These are phyloP conservation scores for Alternaria dauci DNA, from an alignment of 2,329 filamentous ascomycete species.

Conservation along the genomic window DNA sequence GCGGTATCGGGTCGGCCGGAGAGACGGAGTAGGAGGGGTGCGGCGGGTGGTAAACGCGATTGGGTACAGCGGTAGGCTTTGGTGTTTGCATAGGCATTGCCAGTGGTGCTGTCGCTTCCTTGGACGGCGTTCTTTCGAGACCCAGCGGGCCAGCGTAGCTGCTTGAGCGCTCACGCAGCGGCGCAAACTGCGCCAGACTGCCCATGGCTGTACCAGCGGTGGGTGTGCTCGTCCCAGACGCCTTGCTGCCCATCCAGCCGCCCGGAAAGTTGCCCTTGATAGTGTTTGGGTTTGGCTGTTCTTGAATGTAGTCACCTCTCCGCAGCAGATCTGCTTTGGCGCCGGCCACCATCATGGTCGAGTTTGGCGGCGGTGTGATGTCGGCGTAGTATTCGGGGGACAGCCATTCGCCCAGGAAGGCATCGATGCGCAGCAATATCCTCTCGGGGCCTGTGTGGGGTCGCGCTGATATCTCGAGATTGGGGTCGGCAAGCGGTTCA, in stretches of 20 bases:
- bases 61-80: conserved; percentile 24
- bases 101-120: conserved; percentile 31
- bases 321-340: conserved; percentile 88
- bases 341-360: conserved; percentile 83
- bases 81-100: conserved; percentile 23
- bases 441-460: conserved; percentile 47
- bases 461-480: conserved; percentile 46
- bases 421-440: conserved; percentile 76
- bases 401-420: conserved; percentile 95
- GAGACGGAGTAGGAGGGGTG: conserved; percentile 85
- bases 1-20: conserved; percentile 79
- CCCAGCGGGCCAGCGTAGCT: conserved; percentile 43
- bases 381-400: conserved; percentile 91
- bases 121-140: conserved; percentile 37
- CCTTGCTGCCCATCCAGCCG: conserved; percentile 60
- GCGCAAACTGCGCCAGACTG: conserved; percentile 50
- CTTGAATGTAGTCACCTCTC: conserved; percentile 71
- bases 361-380: conserved; percentile 87
- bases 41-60: conserved; percentile 72
- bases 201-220: conserved; percentile 40
- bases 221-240: conserved; percentile 24
- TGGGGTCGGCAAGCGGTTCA: conserved; percentile 51
- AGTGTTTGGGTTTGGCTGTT: conserved; percentile 50
- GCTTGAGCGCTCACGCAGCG: conserved; percentile 58
- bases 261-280: conserved; percentile 62